These are phyloP conservation scores for Macroventuria anomochaeta DNA, from an alignment of 2,329 filamentous ascomycete genomes.

Conservation along the genomic window DNA sequence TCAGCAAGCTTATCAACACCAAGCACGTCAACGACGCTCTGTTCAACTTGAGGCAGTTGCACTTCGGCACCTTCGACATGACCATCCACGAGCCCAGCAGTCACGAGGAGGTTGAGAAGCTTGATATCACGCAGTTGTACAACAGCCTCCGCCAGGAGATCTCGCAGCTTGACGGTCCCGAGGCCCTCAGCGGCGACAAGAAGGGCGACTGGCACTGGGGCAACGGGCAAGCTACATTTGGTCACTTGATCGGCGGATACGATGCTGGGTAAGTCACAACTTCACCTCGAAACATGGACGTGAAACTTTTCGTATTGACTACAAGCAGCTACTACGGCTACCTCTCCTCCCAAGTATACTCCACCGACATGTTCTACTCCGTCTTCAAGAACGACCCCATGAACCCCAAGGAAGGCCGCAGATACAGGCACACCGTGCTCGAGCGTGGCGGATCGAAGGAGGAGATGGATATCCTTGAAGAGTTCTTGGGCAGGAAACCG, in stretches of 20 bases:
- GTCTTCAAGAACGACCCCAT: constrained; percentile 81
- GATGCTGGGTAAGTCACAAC: constrained; percentile 67
- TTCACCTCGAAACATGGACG: not conserved
- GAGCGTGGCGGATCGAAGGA: constrained; percentile 79
- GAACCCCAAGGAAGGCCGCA: constrained; percentile 73
- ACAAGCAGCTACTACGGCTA: constrained; percentile 67
- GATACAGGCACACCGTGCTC: constrained; percentile 79
- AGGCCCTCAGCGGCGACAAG: constrained; percentile 61
- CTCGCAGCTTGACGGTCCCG: constrained; percentile 75
- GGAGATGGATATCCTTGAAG: constrained; percentile 79
- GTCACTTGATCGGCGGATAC: constrained; percentile 83
- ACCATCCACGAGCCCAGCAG: constrained; percentile 73
- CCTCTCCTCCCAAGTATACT: constrained; percentile 76
- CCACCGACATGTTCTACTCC: constrained; percentile 83
- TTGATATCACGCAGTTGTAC: constrained; percentile 72
- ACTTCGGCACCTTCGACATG: constrained; percentile 87
- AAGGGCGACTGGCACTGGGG: constrained; percentile 65
- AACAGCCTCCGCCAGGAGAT: constrained; percentile 77
- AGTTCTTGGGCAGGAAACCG: constrained; percentile 78
- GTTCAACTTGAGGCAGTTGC: constrained; percentile 78
- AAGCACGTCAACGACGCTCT: constrained; percentile 83
- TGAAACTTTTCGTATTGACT: constrained; percentile 16
- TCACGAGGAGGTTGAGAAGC: constrained; percentile 70
- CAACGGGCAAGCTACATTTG: constrained; percentile 79
- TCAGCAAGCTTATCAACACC: constrained; percentile 74